Evolutionary conservation across 495 filamentous ascomycete species (phyloP), one percentile per base, ranked within the genome.

Genomic region (Umbilicaria muhlenbergii): DNA sequence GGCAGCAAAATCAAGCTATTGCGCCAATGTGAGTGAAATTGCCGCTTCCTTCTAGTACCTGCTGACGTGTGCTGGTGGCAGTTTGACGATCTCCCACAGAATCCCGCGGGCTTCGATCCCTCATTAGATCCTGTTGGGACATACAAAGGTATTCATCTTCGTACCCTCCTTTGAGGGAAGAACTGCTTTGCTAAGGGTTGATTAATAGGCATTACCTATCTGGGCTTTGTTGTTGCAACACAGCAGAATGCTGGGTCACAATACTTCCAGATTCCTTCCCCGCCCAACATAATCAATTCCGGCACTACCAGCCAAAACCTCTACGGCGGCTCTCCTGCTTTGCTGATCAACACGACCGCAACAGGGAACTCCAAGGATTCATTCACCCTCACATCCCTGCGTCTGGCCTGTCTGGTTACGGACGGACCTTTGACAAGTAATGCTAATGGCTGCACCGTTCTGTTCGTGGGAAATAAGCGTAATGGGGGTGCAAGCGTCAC

Each of bases 251-350:
- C 34, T 7, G 31, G 18, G 7, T n/a, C 7, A 8, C n/a, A 43
- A 18, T 19, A 16, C 32, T 43, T 35, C 17, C 6, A 36, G 3
- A 36, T 43, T 28, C 41, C 32, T n/a, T 43, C 41, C 17, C 13
- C 19, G 17, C 41, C 41, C 41, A 43, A 43, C 13, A 24, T 43
- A 12, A 43, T 43, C 28, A 43, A 36, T 36, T 35, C 41, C 32
- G 31, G 41, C 11, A 17, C 34, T 11, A 7, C 11, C 5, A 24
- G 41, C 14, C 41, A 16, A 17, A 12, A 2, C 2, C 10, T 11
- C 32, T 43, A 13, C 41, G 41, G 41, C 31, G 41, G 41, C 41
- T 35, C 41, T 10, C 31, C 41, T 19, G 41, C 41, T 19, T 19
- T 43, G 15, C 31, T 13, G 32, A 34, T 43, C n/a, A 43, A 43